Base-by-base conservation (phyloP, 306 rosid species). In the Begonia masoniana region DNA sequence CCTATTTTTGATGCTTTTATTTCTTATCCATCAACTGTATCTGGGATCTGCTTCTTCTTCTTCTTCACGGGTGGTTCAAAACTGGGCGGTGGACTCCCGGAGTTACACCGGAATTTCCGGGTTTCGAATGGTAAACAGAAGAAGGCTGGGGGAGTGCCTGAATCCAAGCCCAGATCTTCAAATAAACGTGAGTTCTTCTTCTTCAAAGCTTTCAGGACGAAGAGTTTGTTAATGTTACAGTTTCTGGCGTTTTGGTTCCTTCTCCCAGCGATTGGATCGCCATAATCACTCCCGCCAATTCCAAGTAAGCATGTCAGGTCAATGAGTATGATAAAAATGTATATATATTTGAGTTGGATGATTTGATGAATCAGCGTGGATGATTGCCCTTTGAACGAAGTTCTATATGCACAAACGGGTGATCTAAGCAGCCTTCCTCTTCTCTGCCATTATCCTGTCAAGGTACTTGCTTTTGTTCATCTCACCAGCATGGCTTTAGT, bases 361-460 rank as follows among this genome's bases (percentile, higher is more conserved):
- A 9, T 10, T 63, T 48, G 14, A 3, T 11, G 13, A 23, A 60
- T 74, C 81, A 89, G 97, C 15, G 76, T 73, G 4, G 35, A 60
- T 1, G 23, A 31, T 24, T 89, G 97, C 62, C 35, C 70, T 7
- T 9, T 35, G 0, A 72, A 46, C 41, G 69, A 4, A 14, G 0
- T 15, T 1, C 45, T 21, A 13, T 89, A 89, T 58, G 10, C 54
- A 3, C 87, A 89, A 67, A 89, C 97, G 6, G 95, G 97, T 21
- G 97, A 89, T 60, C 49, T 68, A 3, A 65, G 71, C 17, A n/a
- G n/a, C 6, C 95, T 85, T 72, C 97, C 97, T 57, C 83, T 89
- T 49, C 76, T 88, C 45, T 88, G 97, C 49, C 97, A 88, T 70
- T 88, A 88, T 71, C 97, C 97, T 56, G 94, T 88, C 13, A 88